Evolutionary conservation across 129 eudicot species (phyloP), one percentile per base, ranked within the genome.

Genomic region (Dittrichia graveolens): DNA sequence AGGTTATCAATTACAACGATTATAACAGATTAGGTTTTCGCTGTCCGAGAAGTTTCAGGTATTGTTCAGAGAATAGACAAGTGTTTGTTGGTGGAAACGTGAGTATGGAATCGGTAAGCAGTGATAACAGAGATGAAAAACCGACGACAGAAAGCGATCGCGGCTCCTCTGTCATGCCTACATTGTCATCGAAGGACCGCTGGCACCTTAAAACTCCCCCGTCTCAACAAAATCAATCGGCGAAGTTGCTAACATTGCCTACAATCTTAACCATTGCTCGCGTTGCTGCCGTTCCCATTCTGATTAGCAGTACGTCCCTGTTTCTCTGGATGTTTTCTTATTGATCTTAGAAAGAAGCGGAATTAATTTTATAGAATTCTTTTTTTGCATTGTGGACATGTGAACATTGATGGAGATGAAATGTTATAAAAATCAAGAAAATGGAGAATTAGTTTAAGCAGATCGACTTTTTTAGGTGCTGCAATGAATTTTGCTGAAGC

Each of bases 181-280:
- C 73, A 50, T 64, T 83, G 53, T 64, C 79, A 69, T 39, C 77
- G 46, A 49, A 60, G 59, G 75, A 72, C 38, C 75, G 70, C 45
- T 59, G 50, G 13, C 82, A 55, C 60, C 72, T 61, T 18, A 68
- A 64, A 73, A 59, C 68, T 31, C 74, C 74, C 35, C 67, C 82
- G 66, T 19, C 75, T 61, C 80, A 72, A 40, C 82, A 74, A 45
- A 83, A 63, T 8, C 57, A 63, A 11, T 72, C 87, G 4, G 18
- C 78, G 2, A 89, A 85, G 78, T 73, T 93, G 83, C 90, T 93
- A 62, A 93, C 98, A 11, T 84, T 93, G 89, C 98, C 98, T 12
- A 93, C 96, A 35, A 71, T 90, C 54, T 75, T 93, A 61, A 93
- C 98, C 0, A 84, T 93, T 57, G 95, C 90, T 64, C 98, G 96